Base-by-base conservation (phyloP, 2,329 filamentous ascomycete genomes). In the Neodidymelliopsis sp. region DNA sequence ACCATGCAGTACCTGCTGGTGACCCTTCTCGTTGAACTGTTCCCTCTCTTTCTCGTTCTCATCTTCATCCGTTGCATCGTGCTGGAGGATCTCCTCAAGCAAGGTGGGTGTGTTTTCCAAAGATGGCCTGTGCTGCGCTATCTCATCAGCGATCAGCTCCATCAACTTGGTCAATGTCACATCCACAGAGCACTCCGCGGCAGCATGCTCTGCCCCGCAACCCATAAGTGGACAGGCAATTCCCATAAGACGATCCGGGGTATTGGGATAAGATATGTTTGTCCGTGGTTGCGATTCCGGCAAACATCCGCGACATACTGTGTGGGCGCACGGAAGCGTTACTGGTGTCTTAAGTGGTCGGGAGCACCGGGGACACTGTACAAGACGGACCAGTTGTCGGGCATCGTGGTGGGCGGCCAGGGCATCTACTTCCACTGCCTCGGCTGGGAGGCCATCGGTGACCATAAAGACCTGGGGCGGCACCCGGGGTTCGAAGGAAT, bases 251-350 rank as follows among this genome's bases (percentile, higher is more conserved):
- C 91, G 82, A 30, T 83, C 84, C 6, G 85, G 82, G 1, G 81
- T 80, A 12, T 84, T 84, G 1, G 90, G 91, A 70, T 93, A 96
- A 2, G 90, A 88, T 49, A 96, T 89, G 53, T 90, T 84, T 36
- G 77, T 77, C 33, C 91, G 83, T 12, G 79, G 70, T 61, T 87
- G 82, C 2, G 85, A 74, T 35, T 82, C 74, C 1, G 91, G 91
- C 2, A 96, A 74, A 71, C 92, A 97, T 38, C 72, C 71, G 63
- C 82, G 85, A 74, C 92, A 97, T 9, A 96, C 73, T 9, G 86
- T 87, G 65, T 87, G 84, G 20, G 91, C 91, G 69, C 92, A 97
- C 4, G 91, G 91, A 4, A 96, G 76, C 0, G 89, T 89, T 47
- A 91, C 80, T 4, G 91, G 89, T 7, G 84, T 79, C 34, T 75